These are phyloP conservation scores for Piedraia hortae DNA, from an alignment of 2,329 filamentous ascomycete genomes.

Conservation along the genomic window DNA sequence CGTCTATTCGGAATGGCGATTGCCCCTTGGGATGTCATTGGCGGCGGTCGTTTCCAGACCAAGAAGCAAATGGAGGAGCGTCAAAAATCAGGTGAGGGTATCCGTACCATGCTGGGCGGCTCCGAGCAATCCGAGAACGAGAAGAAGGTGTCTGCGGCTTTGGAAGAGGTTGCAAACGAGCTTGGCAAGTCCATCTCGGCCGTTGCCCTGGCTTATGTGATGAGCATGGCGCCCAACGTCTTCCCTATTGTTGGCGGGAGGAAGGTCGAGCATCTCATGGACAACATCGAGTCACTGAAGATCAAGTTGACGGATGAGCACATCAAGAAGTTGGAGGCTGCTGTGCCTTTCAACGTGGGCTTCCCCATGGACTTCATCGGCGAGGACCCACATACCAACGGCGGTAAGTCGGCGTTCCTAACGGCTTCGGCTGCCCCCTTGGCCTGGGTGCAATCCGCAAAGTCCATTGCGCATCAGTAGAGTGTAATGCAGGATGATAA, in stretches of 20 bases:
- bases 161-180: constrained; percentile 31
- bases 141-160: constrained; percentile 24
- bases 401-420: constrained; percentile 5
- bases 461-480: constrained; percentile 12
- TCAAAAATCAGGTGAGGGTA: constrained; percentile 13
- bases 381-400: constrained; percentile 9
- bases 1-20: constrained; percentile 18
- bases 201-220: constrained; percentile 38
- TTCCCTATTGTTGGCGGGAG: constrained; percentile 47
- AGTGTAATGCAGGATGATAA: constrained; percentile 1
- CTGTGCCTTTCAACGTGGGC: constrained; percentile 20
- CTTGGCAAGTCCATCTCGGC: constrained; percentile 18
- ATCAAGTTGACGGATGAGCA: constrained; percentile 33
- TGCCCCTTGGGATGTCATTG: constrained; percentile 26
- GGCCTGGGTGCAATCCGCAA: constrained; percentile 6
- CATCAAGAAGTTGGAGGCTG: constrained; percentile 36
- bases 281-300: constrained; percentile 39
- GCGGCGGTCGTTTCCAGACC: constrained; percentile 17
- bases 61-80: constrained; percentile 20
- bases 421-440: constrained; percentile 8
- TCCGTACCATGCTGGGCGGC: constrained; percentile 7
- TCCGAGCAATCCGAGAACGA: constrained; percentile 18
- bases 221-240: constrained; percentile 32
- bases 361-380: constrained; percentile 36
- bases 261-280: constrained; percentile 39